Percentiles rank a stretch among this genome's conserved stretches.
phyloP scores from a whole-genome alignment of 371 early-diverging fungal genomes.

The Cladochytrium tenue region DNA sequence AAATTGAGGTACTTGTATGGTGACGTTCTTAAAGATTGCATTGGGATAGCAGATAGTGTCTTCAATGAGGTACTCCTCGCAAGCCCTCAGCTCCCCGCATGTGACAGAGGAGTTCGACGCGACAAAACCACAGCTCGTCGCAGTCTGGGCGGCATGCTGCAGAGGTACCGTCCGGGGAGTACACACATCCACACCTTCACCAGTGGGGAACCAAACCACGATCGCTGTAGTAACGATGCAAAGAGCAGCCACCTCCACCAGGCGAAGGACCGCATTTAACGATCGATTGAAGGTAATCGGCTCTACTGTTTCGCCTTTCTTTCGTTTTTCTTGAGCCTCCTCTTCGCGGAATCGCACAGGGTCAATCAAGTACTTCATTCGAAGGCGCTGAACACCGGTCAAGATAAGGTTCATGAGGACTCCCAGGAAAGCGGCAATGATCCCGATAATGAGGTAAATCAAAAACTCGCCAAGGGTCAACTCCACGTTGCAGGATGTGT shows the following conservation, averaged over 20 bases:
- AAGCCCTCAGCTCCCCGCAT: conserved; percentile 4
- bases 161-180: conserved; percentile 8
- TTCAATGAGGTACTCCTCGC: neutral
- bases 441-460: conserved; percentile 22
- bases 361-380: conserved; percentile 15
- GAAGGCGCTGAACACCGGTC: conserved; percentile 21
- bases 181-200: conserved; percentile 24
- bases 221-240: conserved; percentile 32
- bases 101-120: neutral
- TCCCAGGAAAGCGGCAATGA: conserved; percentile 13
- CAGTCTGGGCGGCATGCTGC: conserved; percentile 13
- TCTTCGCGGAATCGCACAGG: neutral
- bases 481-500: conserved; percentile 12
- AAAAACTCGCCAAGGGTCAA: conserved; percentile 12
- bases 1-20: neutral
- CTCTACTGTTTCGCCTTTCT: neutral
- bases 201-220: conserved; percentile 27
- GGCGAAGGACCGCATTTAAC: conserved; percentile 6
- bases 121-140: conserved; percentile 13
- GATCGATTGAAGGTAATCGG: neutral
- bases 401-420: conserved; percentile 11
- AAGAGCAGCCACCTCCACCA: conserved; percentile 31
- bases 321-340: neutral
- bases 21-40: neutral
- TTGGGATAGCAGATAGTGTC: conserved; percentile 5